These are phyloP conservation scores for Fraxinus floribunda DNA, from an alignment of 305 asterid species.

Conservation along the genomic window DNA sequence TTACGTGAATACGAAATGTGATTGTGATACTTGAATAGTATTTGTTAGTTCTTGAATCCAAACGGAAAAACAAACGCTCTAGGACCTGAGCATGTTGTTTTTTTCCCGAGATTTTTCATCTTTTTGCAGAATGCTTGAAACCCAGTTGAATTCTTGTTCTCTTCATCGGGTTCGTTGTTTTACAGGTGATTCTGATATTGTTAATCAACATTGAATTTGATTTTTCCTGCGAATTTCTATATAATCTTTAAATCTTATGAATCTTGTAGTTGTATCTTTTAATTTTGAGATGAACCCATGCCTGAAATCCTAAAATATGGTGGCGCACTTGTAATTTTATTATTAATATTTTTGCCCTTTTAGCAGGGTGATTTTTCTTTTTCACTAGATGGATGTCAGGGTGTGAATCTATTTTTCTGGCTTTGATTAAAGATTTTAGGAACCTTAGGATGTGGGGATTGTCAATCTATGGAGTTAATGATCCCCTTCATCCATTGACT, in stretches of 20 bases:
- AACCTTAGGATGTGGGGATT: background rate
- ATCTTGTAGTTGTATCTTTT: constrained; percentile 3
- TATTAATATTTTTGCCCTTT: background rate
- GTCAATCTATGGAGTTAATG: background rate
- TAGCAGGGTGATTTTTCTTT: constrained; percentile 3
- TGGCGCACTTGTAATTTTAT: background rate
- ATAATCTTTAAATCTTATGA: constrained; percentile 15
- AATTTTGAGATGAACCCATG: constrained; percentile 4
- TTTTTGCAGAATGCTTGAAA: background rate
- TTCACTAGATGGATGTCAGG: constrained; percentile 25
- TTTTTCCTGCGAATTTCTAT: background rate
- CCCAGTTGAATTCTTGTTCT: constrained; percentile 20
- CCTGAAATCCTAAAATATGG: constrained; percentile 1
- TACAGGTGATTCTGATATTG: constrained; percentile 27
- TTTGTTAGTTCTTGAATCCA: constrained; percentile 18
- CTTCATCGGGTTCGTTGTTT: constrained; percentile 24
- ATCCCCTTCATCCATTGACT: background rate
- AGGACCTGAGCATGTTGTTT: background rate
- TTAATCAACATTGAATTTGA: constrained; percentile 10
- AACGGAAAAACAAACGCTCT: background rate
- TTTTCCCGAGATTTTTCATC: background rate
- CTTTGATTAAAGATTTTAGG: constrained; percentile 10
- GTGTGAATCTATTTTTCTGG: background rate
- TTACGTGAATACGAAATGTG: background rate
- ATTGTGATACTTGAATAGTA: constrained; percentile 8